phyloP scores from a whole-genome alignment of 2,329 filamentous ascomycete genomes.

The Exutisphaerella laricina region DNA sequence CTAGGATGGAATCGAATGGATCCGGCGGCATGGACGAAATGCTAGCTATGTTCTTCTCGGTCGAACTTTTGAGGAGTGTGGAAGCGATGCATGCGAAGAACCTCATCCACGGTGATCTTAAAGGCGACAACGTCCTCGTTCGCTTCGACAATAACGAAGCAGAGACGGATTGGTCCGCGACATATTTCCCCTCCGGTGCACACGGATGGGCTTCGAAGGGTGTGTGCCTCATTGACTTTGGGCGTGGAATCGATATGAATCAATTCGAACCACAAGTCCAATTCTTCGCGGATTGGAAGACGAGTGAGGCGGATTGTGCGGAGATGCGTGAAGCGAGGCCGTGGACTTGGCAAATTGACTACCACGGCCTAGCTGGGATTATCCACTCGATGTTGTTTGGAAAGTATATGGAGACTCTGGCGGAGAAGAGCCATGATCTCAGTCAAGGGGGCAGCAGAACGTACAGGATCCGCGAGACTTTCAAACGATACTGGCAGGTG shows the following conservation, averaged over 20 bases:
- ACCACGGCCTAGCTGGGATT: slow-evolving; percentile 84
- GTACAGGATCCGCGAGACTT: slow-evolving; percentile 72
- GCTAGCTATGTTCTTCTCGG: slow-evolving; percentile 89
- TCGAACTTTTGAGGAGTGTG: slow-evolving; percentile 85
- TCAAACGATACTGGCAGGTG: slow-evolving; percentile 96
- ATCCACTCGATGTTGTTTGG: slow-evolving; percentile 88
- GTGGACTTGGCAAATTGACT: slow-evolving; percentile 98
- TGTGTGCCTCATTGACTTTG: slow-evolving; percentile 87
- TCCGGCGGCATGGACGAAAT: slow-evolving; percentile 81
- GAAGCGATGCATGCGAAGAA: slow-evolving; percentile 76
- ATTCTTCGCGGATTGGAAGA: slow-evolving; percentile 96
- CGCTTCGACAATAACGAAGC: slow-evolving; percentile 57
- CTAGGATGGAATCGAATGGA: slow-evolving; percentile 52
- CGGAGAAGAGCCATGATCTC: slow-evolving; percentile 39
- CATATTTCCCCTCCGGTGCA: slow-evolving; percentile 67
- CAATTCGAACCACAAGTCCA: slow-evolving; percentile 69
- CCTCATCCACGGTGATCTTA: slow-evolving; percentile 87
- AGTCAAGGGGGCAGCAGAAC: slow-evolving; percentile 56
- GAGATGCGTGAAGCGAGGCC: slow-evolving; percentile 92
- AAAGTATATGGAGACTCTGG: slow-evolving; percentile 80
- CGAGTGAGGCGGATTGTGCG: slow-evolving; percentile 77
- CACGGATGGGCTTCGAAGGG: slow-evolving; percentile 78
- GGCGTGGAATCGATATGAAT: slow-evolving; percentile 87
- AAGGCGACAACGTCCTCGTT: slow-evolving; percentile 90
- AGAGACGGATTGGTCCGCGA: slow-evolving; percentile 49